Base-by-base conservation (phyloP, 225 moss, liverwort and hornwort genomes). In the Marchantia paleacea region DNA sequence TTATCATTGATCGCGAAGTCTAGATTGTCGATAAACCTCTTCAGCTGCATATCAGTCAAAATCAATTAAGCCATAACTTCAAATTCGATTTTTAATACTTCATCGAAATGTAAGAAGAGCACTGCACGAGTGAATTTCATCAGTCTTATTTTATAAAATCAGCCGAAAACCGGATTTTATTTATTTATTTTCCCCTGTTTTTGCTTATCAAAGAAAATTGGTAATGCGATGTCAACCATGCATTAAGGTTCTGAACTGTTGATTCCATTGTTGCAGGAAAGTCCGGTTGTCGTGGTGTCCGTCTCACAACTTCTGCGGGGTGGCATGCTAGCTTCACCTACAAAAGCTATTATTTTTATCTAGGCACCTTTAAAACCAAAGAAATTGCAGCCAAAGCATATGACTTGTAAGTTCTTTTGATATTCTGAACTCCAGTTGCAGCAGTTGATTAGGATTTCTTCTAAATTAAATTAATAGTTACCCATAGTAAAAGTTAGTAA, bases 321-420 rank as follows among this genome's bases (percentile, higher is more conserved):
- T 87, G 84, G 83, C 77, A 79, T 19, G 48, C 87, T 25, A 91
- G 84, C 73, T 87, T 85, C 63, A 49, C 81, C 7, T 80, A 85
- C 65, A 83, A 78, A 82, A 79, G 85, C 81, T 75, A 75, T 52
- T 77, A 61, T 58, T 87, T 83, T 62, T 89, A 91, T 55, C 78
- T 91, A 29, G 91, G 91, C 72, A 86, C 78, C 72, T 91, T 91
- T 73, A 84, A 83, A 48, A 81, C 86, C 55, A 68, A 83, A 70
- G 82, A 82, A 79, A 83, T 75, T 66, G 89, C 91, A 69, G 84
- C 86, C 14, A 88, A 85, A 82, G 83, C 89, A 52, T 88, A 91
- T 89, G 91, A 91, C 78, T 75, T 87, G 91, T 91, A 83, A 75
- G 85, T 83, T 55, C 58, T 57, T 39, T 39, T 39, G 3, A 39